phyloP scores from a whole-genome alignment of 1,284 basidiomycete genomes.

The Cystobasidiaceae sp. region DNA sequence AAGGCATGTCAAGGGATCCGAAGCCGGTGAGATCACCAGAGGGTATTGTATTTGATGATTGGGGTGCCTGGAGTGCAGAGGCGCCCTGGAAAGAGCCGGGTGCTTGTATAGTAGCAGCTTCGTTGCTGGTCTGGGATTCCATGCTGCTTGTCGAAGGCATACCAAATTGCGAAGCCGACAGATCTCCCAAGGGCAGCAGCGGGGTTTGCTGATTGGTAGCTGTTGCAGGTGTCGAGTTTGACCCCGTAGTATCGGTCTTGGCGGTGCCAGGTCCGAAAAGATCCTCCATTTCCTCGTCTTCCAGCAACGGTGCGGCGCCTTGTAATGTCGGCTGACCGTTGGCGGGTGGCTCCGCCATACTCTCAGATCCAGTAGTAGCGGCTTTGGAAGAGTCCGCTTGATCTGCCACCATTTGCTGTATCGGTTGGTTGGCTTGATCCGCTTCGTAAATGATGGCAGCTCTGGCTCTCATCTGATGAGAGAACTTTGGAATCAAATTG shows the following conservation, averaged over 20 bases:
- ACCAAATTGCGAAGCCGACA: no score
- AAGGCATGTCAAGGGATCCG: no score
- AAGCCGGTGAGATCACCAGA: no score
- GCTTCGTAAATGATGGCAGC: neutral
- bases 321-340: neutral
- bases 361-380: no score
- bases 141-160: no score
- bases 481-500: neutral
- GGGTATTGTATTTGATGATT: no score
- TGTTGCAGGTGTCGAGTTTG: constrained; percentile 4
- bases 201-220: neutral
- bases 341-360: neutral
- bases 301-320: neutral
- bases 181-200: no score
- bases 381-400: neutral
- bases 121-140: no score
- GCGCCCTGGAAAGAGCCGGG: no score
- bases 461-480: constrained; percentile 16
- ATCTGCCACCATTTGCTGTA: neutral
- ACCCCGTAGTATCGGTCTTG: neutral
- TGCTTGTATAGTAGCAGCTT: no score
- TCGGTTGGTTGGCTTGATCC: neutral
- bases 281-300: constrained; percentile 29
- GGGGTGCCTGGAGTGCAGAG: no score
- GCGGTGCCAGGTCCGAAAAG: constrained; percentile 20